A percentile compares a stretch with the other conserved stretches of the same genome.
phyloP scores from a whole-genome alignment of 768 basidiomycete species.

The Candolleomyces efflorescens region DNA sequence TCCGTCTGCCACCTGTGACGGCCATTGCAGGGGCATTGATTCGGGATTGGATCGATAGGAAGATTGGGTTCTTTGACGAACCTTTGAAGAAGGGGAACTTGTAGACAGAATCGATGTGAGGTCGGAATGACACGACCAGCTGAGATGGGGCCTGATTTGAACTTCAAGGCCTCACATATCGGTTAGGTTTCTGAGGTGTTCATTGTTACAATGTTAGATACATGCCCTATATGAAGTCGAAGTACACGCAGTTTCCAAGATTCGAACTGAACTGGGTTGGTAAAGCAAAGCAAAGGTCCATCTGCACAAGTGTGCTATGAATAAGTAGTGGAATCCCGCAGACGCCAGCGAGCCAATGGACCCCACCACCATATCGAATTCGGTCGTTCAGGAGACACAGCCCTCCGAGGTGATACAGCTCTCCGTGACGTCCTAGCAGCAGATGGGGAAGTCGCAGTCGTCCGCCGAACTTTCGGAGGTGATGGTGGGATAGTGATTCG shows the following conservation, averaged over 20 bases:
- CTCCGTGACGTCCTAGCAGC: not conserved
- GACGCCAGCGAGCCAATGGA: not conserved
- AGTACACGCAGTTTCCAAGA: not conserved
- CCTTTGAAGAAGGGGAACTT: not conserved
- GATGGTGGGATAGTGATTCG: not conserved
- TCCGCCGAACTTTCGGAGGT: not conserved
- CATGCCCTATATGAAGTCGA: not conserved
- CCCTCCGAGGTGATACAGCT: not conserved
- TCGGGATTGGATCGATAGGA: conserved; percentile 71
- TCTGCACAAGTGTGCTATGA: not conserved
- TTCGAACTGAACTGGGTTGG: too few species aligned
- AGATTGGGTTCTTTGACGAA: conserved; percentile 33
- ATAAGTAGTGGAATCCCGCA: not conserved
- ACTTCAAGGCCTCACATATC: too few species aligned
- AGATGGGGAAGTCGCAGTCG: not conserved
- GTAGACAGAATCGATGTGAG: not conserved
- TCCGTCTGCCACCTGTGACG: conserved; percentile 70
- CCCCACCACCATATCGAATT: not conserved
- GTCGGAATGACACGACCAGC: too few species aligned
- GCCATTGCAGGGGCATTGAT: conserved; percentile 88
- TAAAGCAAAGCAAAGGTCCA: too few species aligned
- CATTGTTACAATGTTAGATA: too few species aligned
- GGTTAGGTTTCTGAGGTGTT: not conserved
- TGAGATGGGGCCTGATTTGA: too few species aligned
- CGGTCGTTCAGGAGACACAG: not conserved